A percentile compares a stretch with the other conserved stretches of the same genome.
phyloP scores from a whole-genome alignment of 208 protist genomes.

The Angomonas desouzai region DNA sequence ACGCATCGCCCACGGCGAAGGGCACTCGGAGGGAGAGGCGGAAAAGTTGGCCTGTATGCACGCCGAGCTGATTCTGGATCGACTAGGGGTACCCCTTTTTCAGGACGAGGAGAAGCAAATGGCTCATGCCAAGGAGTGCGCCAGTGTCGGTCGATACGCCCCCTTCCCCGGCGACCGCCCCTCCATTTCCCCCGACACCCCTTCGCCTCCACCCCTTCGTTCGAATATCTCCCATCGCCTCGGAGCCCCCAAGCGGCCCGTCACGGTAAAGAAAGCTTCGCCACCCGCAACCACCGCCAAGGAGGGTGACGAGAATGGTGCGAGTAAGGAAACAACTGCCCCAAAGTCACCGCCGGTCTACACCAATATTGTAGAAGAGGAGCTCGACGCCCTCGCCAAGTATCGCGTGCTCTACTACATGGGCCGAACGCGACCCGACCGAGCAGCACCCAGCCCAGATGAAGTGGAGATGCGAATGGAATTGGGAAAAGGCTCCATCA shows the following conservation, averaged over 20 bases:
- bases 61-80: conserved; percentile 85
- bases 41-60: conserved; percentile 84
- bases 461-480: background rate
- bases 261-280: background rate
- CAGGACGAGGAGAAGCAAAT: conserved; percentile 43
- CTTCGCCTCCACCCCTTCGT: conserved; percentile 73
- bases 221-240: background rate
- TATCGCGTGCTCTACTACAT: conserved; percentile 82
- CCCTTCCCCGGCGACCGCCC: conserved; percentile 18
- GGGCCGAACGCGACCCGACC: conserved; percentile 29
- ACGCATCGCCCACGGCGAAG: conserved; percentile 75
- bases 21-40: conserved; percentile 48
- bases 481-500: background rate
- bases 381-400: conserved; percentile 63
- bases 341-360: conserved; percentile 14
- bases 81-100: conserved; percentile 79
- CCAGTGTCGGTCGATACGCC: conserved; percentile 61
- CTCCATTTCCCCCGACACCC: conserved; percentile 27
- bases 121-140: conserved; percentile 52
- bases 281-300: background rate
- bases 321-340: background rate
- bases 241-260: background rate
- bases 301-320: background rate
- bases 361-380: conserved; percentile 34
- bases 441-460: background rate